Percentiles rank a stretch among this genome's conserved stretches.
Conservation (phyloP, 257 asterid genomes). For the Gentiana straminea region DNA sequence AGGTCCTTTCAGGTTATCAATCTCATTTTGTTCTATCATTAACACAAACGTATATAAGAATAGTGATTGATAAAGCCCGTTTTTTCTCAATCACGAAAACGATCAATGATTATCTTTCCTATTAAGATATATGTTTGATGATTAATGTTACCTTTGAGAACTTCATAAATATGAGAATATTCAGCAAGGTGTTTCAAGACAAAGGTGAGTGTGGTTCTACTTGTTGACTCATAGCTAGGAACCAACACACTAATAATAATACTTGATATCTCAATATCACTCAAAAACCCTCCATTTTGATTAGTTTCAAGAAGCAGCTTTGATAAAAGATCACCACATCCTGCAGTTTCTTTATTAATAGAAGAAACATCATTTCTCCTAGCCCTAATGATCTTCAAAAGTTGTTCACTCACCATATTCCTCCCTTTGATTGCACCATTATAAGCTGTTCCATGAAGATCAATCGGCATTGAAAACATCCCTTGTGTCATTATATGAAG, state of each 20-base stretch:
- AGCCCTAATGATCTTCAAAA: conserved; percentile 41
- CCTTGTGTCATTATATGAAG: conserved; percentile 36
- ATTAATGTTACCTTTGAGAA: conserved; percentile 26
- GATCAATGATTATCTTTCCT: too few species aligned
- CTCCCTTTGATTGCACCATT: conserved; percentile 49
- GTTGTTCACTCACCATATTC: conserved; percentile 30
- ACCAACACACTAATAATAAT: conserved; percentile 37
- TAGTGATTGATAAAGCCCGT: too few species aligned
- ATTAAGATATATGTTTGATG: too few species aligned
- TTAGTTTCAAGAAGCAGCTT: conserved; percentile 42
- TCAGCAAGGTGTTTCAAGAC: conserved; percentile 43
- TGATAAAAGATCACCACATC: conserved; percentile 33
- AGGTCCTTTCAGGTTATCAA: too few species aligned
- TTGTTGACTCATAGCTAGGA: conserved; percentile 48
- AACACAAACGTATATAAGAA: too few species aligned
- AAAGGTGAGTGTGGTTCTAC: conserved; percentile 34
- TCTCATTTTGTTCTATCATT: too few species aligned
- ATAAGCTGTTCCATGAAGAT: conserved; percentile 50
- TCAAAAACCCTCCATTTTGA: conserved; percentile 37
- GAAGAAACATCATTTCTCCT: conserved; percentile 32
- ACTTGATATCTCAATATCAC: conserved; percentile 54
- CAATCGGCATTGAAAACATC: conserved; percentile 42
- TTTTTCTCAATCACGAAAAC: too few species aligned
- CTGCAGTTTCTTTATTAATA: conserved; percentile 22
- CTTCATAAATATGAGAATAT: conserved; percentile 51